Base-by-base conservation (phyloP, 2,329 filamentous ascomycete species). In the Bipolaris bicolor region DNA sequence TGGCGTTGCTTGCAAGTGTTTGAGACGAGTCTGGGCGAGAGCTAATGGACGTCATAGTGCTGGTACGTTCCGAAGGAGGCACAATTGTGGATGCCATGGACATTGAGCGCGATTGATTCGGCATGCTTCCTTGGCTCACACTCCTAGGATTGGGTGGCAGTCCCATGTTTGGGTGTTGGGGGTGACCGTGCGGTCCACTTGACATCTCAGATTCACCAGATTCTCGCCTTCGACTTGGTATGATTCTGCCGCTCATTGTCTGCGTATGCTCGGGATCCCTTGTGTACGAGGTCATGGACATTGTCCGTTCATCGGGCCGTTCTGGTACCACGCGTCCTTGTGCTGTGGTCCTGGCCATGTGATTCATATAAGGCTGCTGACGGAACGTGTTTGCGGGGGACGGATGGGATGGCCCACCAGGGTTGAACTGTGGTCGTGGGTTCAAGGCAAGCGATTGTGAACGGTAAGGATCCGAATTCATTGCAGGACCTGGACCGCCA, bases 311-410 rank as follows among this genome's bases (percentile, higher is more conserved):
- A 69, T 96, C 91, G 60, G 93, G 90, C 52, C 94, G 88, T 73
- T 97, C 93, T 1, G 95, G 95, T 7, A 99, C 92, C 34, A 95
- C 83, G 59, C 95, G 86, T 31, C 95, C 95, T 75, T 97, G 93
- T 7, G 93, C 91, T 2, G 95, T 99, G 47, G 92, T 96, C 60
- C 89, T 85, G 1, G 92, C 88, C 66, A 87, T 84, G 53, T 84
- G 81, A 58, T 81, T 83, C 65, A 88, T 86, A 71, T 91, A 94
- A 29, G 88, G 89, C 57, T 90, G 87, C 65, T 93, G 90, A 52
- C 93, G 88, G 71, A 92, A 92, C 41, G 89, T 86, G 72, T 88
- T 90, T 49, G 90, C 88, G 24, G 90, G 87, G 11, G 88, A 84
- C 22, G 77, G 72, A 26, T 75, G 70, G n/a, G 64, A 65, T 15